Base-by-base conservation (phyloP, 2,329 filamentous ascomycete genomes). In the Cadophora sp. region DNA sequence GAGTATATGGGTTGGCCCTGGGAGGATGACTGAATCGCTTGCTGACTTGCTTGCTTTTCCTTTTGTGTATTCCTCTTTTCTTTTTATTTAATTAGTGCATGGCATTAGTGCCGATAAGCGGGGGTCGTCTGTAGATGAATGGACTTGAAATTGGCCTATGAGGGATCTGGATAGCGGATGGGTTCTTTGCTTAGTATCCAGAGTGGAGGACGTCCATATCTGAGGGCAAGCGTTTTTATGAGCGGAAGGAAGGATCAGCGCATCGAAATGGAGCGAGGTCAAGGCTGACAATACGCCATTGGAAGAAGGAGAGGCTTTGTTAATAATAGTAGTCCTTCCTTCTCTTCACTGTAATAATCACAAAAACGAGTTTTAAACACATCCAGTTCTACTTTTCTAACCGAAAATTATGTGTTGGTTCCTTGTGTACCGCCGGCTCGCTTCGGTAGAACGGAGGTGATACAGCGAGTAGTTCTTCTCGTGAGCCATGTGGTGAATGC, bases 1-100 rank as follows among this genome's bases (percentile, higher is more conserved):
- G 65, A 66, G 65, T 66, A 66, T 26, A 65, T 59, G 53, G 64
- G 16, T 27, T 29, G 55, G 40, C 31, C 63, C 43, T 62, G 61
- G 46, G 46, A 31, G 26, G 50, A 40, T 53, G 46, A 59, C 56
- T 59, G 56, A 40, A 59, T 40, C 24, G 31, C 29, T 26, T 26
- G 31, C 31, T 37, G 26, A 31, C 55, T 58, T 58, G 55, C n/a
- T 40, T 6, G 29, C 61, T 31, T 40, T 40, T 19, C 29, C 27
- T 59, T 59, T 37, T 59, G 19, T 48, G 6, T 48, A 9, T 27
- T 40, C 12, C 29, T 24, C 22, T 59, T 59, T 26, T 16, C n/a
- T 8, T 37, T 58, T 26, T 55, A 56, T 9, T 31, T 58, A 59
- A 5, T 59, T 59, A 59, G 43, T 59, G 56, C 56, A 26, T 59